Evolutionary conservation across 2,329 filamentous ascomycete genomes (phyloP).

Genomic region (Hymenoscyphus fraxineus): DNA sequence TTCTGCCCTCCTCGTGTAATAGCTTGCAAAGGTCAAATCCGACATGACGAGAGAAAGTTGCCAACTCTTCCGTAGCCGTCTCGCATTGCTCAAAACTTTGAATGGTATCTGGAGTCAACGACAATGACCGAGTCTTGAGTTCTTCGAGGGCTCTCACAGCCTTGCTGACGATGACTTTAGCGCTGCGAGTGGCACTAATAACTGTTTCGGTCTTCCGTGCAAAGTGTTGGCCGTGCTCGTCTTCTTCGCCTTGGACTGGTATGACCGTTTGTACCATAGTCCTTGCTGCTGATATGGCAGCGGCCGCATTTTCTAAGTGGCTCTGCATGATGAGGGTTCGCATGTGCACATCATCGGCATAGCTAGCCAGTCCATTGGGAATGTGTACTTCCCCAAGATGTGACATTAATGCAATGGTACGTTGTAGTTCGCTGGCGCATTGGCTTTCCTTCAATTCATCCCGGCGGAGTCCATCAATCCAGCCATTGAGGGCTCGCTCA

Average conservation of each 20-base stretch:
- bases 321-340: constrained; percentile 71
- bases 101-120: constrained; percentile 63
- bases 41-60: constrained; percentile 61
- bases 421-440: constrained; percentile 75
- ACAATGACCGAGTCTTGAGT: constrained; percentile 69
- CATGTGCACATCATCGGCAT: constrained; percentile 78
- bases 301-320: constrained; percentile 73
- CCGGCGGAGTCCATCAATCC: constrained; percentile 78
- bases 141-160: constrained; percentile 74
- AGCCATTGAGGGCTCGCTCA: constrained; percentile 81
- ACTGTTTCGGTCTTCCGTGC: constrained; percentile 67
- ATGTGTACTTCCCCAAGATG: constrained; percentile 82
- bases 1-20: constrained; percentile 68
- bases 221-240: constrained; percentile 65
- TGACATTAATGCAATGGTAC: constrained; percentile 80
- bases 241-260: constrained; percentile 54
- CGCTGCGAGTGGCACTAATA: constrained; percentile 71
- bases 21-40: constrained; percentile 62
- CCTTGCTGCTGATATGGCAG: constrained; percentile 60
- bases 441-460: constrained; percentile 84
- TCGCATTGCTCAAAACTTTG: constrained; percentile 70
- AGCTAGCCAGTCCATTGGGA: constrained; percentile 62
- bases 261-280: constrained; percentile 65
- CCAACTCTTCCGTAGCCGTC: constrained; percentile 59
- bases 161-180: constrained; percentile 80